Base-by-base conservation (phyloP, 2,329 filamentous ascomycete genomes). In the Sporothrix schenckii region DNA sequence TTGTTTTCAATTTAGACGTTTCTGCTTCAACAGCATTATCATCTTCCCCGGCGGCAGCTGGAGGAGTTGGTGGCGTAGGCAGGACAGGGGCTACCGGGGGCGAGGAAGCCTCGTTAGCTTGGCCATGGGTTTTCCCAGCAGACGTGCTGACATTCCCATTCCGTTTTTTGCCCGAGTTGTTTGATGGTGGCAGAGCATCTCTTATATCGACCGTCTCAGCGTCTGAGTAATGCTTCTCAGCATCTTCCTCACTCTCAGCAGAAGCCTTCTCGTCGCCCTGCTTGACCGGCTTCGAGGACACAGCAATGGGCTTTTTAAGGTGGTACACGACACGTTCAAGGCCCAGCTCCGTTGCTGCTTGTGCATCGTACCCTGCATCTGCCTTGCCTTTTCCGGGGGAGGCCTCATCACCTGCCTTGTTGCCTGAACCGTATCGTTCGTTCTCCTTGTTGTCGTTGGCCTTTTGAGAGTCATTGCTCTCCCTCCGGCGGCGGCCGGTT, bases 81-180 rank as follows among this genome's bases (percentile, higher is more conserved):
- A 68, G 21, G 4, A n/a, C 30, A 49, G 39, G 4, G 13, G n/a
- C 39, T 2, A 41, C 41, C 1, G 66, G 65, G 1, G 56, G 49
- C 13, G 68, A 69, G 19, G 27, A 24, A n/a, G 27, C 58, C 21
- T 49, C 65, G 30, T 24, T 52, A 1, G 53, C 10, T 19, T 47
- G 58, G 14, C 66, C 66, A 2, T 41, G 47, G 27, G 9, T 7
- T 54, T 49, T 63, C 7, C 11, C 27, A 0, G 41, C 10, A 4
- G 24, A 16, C 0, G 41, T 10, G 0, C 2, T 10, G 1, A 10
- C 10, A 21, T 66, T 69, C 1, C 50, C 52, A 2, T 56, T 54
- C 1, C 49, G 60, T 21, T 71, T 71, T 21, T 71, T 71, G 30
- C 66, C 30, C 3, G 44, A 34, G 41, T 71, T 69, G 60, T 58